Evolutionary conservation across 1,139 yeast genomes (phyloP).

Genomic region (Scheffersomyces segobiensis): DNA sequence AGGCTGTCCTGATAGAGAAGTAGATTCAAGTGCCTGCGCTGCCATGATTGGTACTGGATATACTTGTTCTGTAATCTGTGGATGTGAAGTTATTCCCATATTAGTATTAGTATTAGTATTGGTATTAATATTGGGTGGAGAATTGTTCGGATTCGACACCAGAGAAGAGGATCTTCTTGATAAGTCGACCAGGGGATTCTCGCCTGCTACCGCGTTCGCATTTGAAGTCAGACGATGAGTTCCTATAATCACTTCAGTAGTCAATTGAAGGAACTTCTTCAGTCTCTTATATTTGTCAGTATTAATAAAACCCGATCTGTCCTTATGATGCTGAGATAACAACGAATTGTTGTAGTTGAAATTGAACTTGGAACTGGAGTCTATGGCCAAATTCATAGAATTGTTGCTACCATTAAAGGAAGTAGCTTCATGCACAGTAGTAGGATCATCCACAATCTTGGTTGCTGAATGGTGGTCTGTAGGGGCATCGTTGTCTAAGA

Average conservation of each 20-base stretch:
- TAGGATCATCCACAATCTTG: slow-evolving; percentile 10
- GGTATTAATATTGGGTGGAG: not conserved
- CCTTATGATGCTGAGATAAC: slow-evolving; percentile 30
- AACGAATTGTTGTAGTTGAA: slow-evolving; percentile 19
- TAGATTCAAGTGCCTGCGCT: not conserved
- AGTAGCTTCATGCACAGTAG: not conserved
- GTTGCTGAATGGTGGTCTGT: slow-evolving; percentile 10
- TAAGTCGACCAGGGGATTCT: not conserved
- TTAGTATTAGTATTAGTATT: not conserved
- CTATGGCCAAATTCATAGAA: not conserved
- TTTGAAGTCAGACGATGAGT: slow-evolving; percentile 53
- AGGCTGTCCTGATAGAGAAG: not conserved
- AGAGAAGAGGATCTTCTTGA: slow-evolving; percentile 3
- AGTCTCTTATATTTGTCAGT: slow-evolving; percentile 75
- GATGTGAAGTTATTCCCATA: not conserved
- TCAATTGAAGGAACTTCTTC: slow-evolving; percentile 75
- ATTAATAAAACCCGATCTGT: slow-evolving; percentile 57
- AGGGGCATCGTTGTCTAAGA: slow-evolving; percentile 32
- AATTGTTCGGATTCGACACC: not conserved
- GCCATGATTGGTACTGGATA: not conserved
- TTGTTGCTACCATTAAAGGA: not conserved
- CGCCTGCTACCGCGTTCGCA: not conserved
- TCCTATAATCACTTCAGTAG: slow-evolving; percentile 78
- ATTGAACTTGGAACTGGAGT: slow-evolving; percentile 29
- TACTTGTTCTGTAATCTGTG: not conserved